Evolutionary conservation across 495 filamentous ascomycete genomes (phyloP), one percentile per base, ranked within the genome.

Genomic region (Melanomma pulvis-pyrius): DNA sequence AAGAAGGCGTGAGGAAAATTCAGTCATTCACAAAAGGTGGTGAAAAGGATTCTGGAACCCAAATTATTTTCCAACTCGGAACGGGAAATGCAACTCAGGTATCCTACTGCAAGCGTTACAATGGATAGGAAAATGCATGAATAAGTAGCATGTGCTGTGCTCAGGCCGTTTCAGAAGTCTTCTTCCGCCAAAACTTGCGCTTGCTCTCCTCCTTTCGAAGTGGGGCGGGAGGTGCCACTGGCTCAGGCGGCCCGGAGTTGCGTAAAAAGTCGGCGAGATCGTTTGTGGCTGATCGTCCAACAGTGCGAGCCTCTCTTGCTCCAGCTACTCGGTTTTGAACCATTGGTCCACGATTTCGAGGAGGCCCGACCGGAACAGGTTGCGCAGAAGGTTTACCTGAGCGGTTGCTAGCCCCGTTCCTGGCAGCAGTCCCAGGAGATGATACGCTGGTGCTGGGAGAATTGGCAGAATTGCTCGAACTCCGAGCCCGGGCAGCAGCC

Each of bases 181-280:
- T 72, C 58, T 63, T 69, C 25, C 62, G 34, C 70, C 70, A 72
- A 50, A 72, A 72, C 25, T 46, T 58, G 24, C 60, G 55, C 56
- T 52, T 60, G 0, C 59, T 51, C 22, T 71, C 65, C n/a, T 69
- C 63, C 29, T 72, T 69, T 19, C 65, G 32, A 3, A 55, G 54
- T 12, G 56, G 41, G 9, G 60, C 22, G 19, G 65, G 21, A 9
- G 48, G 48, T 2, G 22, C 21, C 19, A 50, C 48, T 24, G 48
- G 67, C 29, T 74, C 72, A 13, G 90, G 90, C n/a, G 92, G 91
- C 21, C 83, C 90, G 24, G 88, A 90, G 63, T 87, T 88, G 44
- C 83, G 86, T 15, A 97, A 77, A 75, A 96, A 96, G 67, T 90
- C 88, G 1, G 92, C 91, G 58, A 96, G 76, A 30, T 92, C 91